phyloP scores from a whole-genome alignment of 768 basidiomycete species.

The Lyophyllum shimeji region DNA sequence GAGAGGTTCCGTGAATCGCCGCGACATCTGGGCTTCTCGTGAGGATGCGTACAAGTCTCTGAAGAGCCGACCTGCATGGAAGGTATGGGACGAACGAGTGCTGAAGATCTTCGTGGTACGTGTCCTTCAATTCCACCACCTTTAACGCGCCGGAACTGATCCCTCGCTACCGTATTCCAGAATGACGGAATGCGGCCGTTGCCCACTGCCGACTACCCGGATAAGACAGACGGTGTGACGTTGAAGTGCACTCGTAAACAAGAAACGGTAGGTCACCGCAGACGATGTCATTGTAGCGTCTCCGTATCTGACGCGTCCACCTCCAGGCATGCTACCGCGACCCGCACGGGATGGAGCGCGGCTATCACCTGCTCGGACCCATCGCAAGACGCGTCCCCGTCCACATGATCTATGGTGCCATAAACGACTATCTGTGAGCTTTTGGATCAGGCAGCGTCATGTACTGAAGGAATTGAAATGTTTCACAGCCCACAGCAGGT shows the following conservation, averaged over 20 bases:
- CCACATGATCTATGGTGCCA: constrained; percentile 47
- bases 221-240: constrained; percentile 45
- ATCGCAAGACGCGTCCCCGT: constrained; percentile 35
- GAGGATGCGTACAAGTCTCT: constrained; percentile 44
- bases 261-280: constrained; percentile 39
- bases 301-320: not conserved
- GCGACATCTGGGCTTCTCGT: constrained; percentile 52
- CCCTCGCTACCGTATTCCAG: constrained; percentile 27
- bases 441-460: not conserved
- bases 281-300: not conserved
- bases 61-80: constrained; percentile 38
- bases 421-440: constrained; percentile 43
- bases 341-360: constrained; percentile 26
- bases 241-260: constrained; percentile 45
- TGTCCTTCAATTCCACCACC: constrained; percentile 10
- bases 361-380: constrained; percentile 30
- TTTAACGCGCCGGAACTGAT: not conserved
- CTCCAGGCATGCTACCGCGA: constrained; percentile 45
- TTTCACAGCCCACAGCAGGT: constrained; percentile 29
- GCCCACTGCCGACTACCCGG: constrained; percentile 42
- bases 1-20: constrained; percentile 34
- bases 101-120: constrained; percentile 40
- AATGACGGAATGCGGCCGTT: constrained; percentile 40
- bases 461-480: not conserved
- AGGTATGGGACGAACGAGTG: constrained; percentile 50